phyloP scores from a whole-genome alignment of 768 basidiomycete genomes.

The Udeniomyces megalosporus region DNA sequence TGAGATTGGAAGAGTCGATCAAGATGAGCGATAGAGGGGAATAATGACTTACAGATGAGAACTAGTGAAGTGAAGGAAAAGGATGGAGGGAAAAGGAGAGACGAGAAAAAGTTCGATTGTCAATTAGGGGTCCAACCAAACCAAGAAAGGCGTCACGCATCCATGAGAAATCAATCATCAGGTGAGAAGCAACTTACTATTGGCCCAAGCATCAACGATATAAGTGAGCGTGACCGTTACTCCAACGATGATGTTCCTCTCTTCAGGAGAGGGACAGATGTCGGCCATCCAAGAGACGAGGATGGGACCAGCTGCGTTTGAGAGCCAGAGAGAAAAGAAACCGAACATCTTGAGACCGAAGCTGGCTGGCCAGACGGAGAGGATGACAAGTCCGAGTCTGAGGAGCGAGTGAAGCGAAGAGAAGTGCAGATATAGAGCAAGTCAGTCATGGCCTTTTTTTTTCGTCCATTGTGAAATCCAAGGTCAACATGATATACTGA shows the following conservation, averaged over 20 bases:
- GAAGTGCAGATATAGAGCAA: no score
- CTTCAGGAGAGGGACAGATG: constrained; percentile 17
- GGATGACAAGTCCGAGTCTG: neutral
- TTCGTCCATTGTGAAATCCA: no score
- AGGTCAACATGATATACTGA: no score
- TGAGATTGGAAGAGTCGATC: no score
- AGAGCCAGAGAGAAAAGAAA: constrained; percentile 20
- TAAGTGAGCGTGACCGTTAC: constrained; percentile 12
- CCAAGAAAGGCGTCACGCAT: no score
- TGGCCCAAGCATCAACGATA: constrained; percentile 8
- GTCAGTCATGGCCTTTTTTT: no score
- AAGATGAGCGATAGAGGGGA: no score
- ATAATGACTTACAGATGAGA: no score
- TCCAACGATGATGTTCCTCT: constrained; percentile 18
- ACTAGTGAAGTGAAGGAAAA: no score
- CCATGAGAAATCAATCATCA: neutral
- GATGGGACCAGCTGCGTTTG: constrained; percentile 19
- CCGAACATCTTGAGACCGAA: constrained; percentile 20
- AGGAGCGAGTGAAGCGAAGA: neutral
- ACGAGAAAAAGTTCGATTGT: no score
- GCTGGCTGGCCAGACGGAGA: constrained; percentile 15
- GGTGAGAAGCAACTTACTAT: constrained; percentile 1
- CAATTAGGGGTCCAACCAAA: no score
- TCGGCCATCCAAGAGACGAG: constrained; percentile 18
- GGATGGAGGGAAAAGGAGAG: no score